A percentile compares a stretch with the other conserved stretches of the same genome.
phyloP scores from a whole-genome alignment of 2,329 filamentous ascomycete species.

The Penicillium paneum region DNA sequence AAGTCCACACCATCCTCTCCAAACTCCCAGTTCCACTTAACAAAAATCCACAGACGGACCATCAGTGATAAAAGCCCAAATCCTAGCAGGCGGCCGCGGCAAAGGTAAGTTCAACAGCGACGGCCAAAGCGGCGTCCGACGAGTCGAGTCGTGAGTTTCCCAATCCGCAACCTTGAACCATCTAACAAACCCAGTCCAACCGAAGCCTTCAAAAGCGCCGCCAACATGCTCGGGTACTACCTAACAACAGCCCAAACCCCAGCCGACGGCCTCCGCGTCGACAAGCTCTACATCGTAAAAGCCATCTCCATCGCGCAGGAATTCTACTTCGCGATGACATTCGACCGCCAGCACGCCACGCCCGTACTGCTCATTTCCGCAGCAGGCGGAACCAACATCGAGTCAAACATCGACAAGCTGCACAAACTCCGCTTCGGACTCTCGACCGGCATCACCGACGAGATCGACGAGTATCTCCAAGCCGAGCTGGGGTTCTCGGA shows the following conservation, averaged over 20 bases:
- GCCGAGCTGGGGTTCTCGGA: constrained; percentile 26
- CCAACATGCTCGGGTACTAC: constrained; percentile 29
- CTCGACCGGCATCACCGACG: constrained; percentile 23
- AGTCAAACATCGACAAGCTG: constrained; percentile 26
- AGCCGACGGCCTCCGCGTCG: constrained; percentile 25
- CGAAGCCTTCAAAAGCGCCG: constrained; percentile 27
- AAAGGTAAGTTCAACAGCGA: constrained; percentile 32
- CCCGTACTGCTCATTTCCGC: constrained; percentile 41
- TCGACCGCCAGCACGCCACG: constrained; percentile 44
- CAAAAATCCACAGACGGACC: constrained; percentile 25
- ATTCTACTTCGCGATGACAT: constrained; percentile 45
- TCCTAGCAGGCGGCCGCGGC: constrained; percentile 33
- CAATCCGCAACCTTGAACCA: neutral
- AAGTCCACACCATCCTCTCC: neutral
- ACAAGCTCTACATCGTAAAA: constrained; percentile 41
- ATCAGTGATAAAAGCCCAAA: constrained; percentile 31
- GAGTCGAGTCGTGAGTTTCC: constrained; percentile 23
- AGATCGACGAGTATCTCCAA: constrained; percentile 24
- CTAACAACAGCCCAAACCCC: constrained; percentile 32
- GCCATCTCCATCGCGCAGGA: constrained; percentile 27
- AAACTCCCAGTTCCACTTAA: neutral
- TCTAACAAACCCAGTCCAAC: constrained; percentile 14
- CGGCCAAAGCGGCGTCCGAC: constrained; percentile 29
- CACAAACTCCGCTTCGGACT: constrained; percentile 29
- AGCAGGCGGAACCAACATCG: constrained; percentile 33